phyloP scores from a whole-genome alignment of 192 early-diverging fungal species.

The Dissophora globulifera region DNA sequence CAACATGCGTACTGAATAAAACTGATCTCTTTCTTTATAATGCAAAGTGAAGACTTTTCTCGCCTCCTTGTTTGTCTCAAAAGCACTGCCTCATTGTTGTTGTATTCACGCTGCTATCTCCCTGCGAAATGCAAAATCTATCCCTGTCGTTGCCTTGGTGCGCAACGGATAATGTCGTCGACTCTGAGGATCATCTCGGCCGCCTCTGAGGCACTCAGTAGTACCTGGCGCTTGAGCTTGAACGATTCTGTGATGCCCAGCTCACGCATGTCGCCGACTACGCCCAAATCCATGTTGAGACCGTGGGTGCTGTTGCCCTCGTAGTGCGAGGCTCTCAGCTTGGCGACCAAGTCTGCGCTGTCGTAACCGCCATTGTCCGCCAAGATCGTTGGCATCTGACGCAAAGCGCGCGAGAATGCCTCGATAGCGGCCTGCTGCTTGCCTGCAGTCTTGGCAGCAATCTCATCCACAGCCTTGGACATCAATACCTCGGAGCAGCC shows the following conservation, averaged over 20 bases:
- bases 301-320: conserved; percentile 81
- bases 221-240: conserved; percentile 95
- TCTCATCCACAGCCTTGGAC: conserved; percentile 96
- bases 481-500: conserved; percentile 98
- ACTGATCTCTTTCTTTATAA: conserved; percentile 3
- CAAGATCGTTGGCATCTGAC: conserved; percentile 97
- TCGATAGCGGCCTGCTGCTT: conserved; percentile 97
- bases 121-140: no score
- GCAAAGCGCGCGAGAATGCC: conserved; percentile 92
- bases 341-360: conserved; percentile 91
- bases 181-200: conserved; percentile 98
- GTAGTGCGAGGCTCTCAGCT: conserved; percentile 93
- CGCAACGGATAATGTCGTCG: conserved; percentile 97
- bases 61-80: no score
- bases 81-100: no score
- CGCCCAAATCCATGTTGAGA: conserved; percentile 89
- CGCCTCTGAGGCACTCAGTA: conserved; percentile 94
- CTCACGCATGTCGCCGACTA: conserved; percentile 80
- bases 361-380: conserved; percentile 98
- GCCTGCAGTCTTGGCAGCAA: conserved; percentile 89
- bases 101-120: no score
- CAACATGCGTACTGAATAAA: no score
- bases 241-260: conserved; percentile 96
- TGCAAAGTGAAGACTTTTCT: no score
- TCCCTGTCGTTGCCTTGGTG: conserved; percentile 62